Percentiles rank a stretch among this genome's conserved stretches.
Evolutionary conservation across 495 filamentous ascomycete genomes (phyloP).

Genomic region (Xylona heveae): DNA sequence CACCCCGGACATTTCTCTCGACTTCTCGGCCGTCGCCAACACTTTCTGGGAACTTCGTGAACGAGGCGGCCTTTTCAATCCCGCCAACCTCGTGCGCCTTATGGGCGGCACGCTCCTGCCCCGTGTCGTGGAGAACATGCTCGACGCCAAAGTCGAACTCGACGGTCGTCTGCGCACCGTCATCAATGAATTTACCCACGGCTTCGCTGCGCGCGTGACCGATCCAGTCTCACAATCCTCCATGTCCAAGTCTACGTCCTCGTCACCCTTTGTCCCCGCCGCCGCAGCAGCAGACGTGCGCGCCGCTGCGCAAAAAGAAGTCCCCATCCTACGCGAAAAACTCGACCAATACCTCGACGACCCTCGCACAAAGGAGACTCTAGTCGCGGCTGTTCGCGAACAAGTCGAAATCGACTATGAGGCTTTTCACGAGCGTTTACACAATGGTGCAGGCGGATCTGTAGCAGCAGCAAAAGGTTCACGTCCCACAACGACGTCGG

Average conservation of each 20-base stretch:
- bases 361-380: slow-evolving; percentile 34
- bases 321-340: slow-evolving; percentile 11
- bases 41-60: slow-evolving; percentile 57
- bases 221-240: slow-evolving; percentile 4
- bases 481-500: not conserved
- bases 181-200: slow-evolving; percentile 10
- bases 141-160: slow-evolving; percentile 45
- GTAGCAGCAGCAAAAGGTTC: not conserved
- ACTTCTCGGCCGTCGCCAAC: slow-evolving; percentile 61
- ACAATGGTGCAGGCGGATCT: not conserved
- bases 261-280: slow-evolving; percentile 6
- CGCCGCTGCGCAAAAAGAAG: slow-evolving; percentile 9
- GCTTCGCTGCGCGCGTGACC: slow-evolving; percentile 12
- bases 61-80: slow-evolving; percentile 49
- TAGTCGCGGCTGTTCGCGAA: slow-evolving; percentile 38
- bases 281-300: slow-evolving; percentile 11
- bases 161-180: slow-evolving; percentile 14
- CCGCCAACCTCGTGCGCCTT: slow-evolving; percentile 32
- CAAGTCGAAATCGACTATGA: slow-evolving; percentile 37
- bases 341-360: slow-evolving; percentile 38
- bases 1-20: slow-evolving; percentile 44
- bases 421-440: slow-evolving; percentile 26
- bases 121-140: slow-evolving; percentile 42
- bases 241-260: slow-evolving; percentile 4
- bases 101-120: slow-evolving; percentile 37